Conservation (phyloP, 176 grass and related monocot genomes). For the barley (Hordeum vulgare) region DNA sequence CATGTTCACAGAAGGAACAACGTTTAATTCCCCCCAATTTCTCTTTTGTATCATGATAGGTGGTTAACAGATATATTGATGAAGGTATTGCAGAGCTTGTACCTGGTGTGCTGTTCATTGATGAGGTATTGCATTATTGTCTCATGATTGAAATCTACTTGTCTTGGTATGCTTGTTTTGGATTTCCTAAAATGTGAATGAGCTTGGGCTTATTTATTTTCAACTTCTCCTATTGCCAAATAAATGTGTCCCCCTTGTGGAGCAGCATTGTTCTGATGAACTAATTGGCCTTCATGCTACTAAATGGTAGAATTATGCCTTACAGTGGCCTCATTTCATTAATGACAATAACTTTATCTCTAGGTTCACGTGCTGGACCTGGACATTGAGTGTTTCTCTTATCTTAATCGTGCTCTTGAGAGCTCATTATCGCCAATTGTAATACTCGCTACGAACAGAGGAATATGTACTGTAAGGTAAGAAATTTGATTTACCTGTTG, state of each 20-base stretch:
- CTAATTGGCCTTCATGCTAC: neutral
- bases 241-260: neutral
- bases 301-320: conserved; percentile 3
- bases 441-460: conserved; percentile 88
- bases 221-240: neutral
- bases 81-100: conserved; percentile 97
- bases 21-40: too few species aligned
- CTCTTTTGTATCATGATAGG: conserved; percentile 39
- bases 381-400: conserved; percentile 95
- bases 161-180: neutral
- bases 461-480: conserved; percentile 95
- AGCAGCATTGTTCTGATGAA: neutral
- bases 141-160: neutral
- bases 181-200: neutral
- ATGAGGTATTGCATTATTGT: conserved; percentile 57
- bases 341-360: conserved; percentile 14
- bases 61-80: conserved; percentile 87
- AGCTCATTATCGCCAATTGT: conserved; percentile 86
- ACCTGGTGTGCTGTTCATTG: conserved; percentile 91
- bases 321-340: neutral
- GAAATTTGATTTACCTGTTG: neutral
- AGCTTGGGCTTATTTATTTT: neutral
- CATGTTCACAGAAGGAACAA: too few species aligned
- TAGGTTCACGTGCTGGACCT: conserved; percentile 96
- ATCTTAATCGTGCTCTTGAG: conserved; percentile 93